Percentiles rank a stretch among this genome's conserved stretches.
Conservation (phyloP, 2,329 filamentous ascomycete genomes). For the Pestalotiopsis fici region DNA sequence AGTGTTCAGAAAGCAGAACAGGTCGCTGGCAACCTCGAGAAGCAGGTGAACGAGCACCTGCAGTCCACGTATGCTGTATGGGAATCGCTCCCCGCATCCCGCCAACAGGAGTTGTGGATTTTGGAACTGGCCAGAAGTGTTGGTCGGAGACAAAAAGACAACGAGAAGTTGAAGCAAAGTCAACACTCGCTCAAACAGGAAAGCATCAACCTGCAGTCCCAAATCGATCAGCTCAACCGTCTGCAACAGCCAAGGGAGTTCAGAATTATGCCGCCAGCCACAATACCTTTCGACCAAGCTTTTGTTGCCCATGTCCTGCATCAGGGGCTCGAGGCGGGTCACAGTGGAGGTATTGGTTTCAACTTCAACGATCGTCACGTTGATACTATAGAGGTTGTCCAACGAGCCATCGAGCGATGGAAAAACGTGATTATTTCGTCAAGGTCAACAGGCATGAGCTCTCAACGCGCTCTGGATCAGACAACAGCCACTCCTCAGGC, state of each 20-base stretch:
- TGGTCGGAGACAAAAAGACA: constrained; percentile 56
- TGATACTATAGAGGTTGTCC: constrained; percentile 53
- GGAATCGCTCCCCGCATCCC: constrained; percentile 61
- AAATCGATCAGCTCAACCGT: constrained; percentile 60
- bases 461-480: constrained; percentile 51
- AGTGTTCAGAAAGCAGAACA: constrained; percentile 49
- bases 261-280: constrained; percentile 51
- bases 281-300: constrained; percentile 51
- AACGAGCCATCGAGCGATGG: constrained; percentile 62
- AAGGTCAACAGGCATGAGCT: constrained; percentile 48
- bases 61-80: constrained; percentile 78
- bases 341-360: constrained; percentile 39
- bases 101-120: constrained; percentile 61
- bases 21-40: constrained; percentile 62
- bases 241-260: constrained; percentile 63
- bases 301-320: constrained; percentile 49
- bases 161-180: constrained; percentile 50
- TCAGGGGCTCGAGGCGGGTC: constrained; percentile 39
- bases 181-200: constrained; percentile 58
- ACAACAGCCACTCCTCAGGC: constrained; percentile 18
- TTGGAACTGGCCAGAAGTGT: constrained; percentile 63
- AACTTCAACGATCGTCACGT: constrained; percentile 51
- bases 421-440: constrained; percentile 59
- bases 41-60: constrained; percentile 72
- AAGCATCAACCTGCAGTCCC: constrained; percentile 54